phyloP scores from a whole-genome alignment of 2,329 filamentous ascomycete genomes.

The Fusarium sublunatum region DNA sequence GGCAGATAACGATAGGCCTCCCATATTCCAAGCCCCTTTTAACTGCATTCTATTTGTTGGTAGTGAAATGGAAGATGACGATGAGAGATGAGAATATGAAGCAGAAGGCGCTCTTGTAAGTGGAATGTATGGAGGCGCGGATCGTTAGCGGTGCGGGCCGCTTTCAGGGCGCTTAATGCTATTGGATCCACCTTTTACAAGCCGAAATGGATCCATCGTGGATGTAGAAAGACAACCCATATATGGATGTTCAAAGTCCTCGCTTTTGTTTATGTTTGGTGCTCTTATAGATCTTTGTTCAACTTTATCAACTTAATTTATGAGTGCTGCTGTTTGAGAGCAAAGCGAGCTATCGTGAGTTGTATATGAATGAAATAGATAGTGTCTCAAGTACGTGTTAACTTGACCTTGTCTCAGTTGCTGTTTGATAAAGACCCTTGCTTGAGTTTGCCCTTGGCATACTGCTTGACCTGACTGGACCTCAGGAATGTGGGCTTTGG shows the following conservation, averaged over 20 bases:
- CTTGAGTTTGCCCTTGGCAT: too few relatives aligned
- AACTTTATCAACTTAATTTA: too few relatives aligned
- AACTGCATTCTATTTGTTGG: background rate
- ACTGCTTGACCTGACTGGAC: background rate
- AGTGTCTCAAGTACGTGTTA: background rate
- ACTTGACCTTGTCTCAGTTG: too few relatives aligned
- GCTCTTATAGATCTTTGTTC: too few relatives aligned
- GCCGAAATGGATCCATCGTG: background rate
- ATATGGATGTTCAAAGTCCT: background rate
- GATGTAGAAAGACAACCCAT: background rate
- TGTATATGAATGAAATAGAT: background rate
- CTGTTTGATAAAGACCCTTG: too few relatives aligned
- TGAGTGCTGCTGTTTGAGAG: too few relatives aligned
- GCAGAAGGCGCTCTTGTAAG: background rate
- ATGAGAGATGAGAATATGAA: too few relatives aligned
- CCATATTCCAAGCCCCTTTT: background rate
- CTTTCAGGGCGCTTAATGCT: constrained; percentile 24
- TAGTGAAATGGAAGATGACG: background rate
- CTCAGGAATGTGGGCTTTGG: constrained; percentile 20
- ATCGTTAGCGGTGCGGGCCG: constrained; percentile 32
- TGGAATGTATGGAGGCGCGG: constrained; percentile 5
- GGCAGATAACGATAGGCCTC: constrained; percentile 8
- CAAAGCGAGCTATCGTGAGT: too few relatives aligned
- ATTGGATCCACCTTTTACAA: constrained; percentile 4
- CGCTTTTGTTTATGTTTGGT: too few relatives aligned